Evolutionary conservation across 306 rosid species (phyloP), one percentile per base, ranked within the genome.

Genomic region (Rosa rugosa): DNA sequence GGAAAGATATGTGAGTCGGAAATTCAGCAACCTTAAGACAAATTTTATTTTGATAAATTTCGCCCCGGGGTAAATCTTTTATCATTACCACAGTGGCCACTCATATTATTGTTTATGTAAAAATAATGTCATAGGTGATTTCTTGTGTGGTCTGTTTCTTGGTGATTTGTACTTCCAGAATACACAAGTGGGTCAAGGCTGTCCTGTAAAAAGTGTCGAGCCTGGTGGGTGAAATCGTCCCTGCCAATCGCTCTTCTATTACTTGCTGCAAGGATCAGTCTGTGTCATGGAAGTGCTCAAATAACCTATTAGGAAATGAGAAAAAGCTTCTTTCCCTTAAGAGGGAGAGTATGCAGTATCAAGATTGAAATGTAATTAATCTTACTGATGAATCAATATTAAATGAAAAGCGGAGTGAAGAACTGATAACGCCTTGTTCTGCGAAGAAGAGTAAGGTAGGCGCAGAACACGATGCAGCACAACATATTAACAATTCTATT

Each of bases 161-260:
- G 82, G 77, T 81, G 5, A 59, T 59, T 71, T 83, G 75, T 81
- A 53, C 79, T 40, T 88, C 87, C 87, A 94, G 98, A 77, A 75
- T 74, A 72, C 83, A 59, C 77, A 82, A 64, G 54, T 72, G 72
- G 73, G 79, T 81, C 85, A 71, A 76, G 83, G 85, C 84, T 73
- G 62, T 64, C 54, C 83, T 72, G 59, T 71, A 50, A 82, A 47
- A 51, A 60, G 45, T 74, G 63, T 87, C 90, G 65, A 78, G 78
- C 80, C 70, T 46, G 44, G 72, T 80, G 77, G 86, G 84, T 71
- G 79, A 90, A 82, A 79, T 91, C 75, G 83, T 87, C 77, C 97
- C 99, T 57, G 99, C 99, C 69, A 94, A 94, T 77, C 93, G 88
- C 75, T 85, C 97, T 49, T 86, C 97, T 78, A 87, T 89, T 67